Percentiles rank a stretch among this genome's conserved stretches.
Conservation (phyloP, 2,329 filamentous ascomycete species). For the Trichophyton benhamiae region DNA sequence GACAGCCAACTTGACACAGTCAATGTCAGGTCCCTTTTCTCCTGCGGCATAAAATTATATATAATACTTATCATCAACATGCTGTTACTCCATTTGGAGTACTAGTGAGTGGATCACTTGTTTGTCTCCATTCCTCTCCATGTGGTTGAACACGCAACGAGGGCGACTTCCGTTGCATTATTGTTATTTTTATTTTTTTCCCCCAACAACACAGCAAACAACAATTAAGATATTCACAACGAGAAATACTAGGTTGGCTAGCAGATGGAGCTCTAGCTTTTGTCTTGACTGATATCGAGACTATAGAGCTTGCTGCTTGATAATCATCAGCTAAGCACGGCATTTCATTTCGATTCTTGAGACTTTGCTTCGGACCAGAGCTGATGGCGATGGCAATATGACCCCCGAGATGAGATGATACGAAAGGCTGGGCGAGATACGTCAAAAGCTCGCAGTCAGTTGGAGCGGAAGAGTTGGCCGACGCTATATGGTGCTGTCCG, state of each 20-base stretch:
- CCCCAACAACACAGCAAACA: too few species aligned
- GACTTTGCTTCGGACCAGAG: background rate
- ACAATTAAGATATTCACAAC: background rate
- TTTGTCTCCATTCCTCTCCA: background rate
- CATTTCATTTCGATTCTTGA: background rate
- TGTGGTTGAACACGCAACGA: background rate
- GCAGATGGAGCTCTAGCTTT: background rate
- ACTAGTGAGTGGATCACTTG: background rate
- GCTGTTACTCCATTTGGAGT: background rate
- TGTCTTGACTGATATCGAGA: background rate
- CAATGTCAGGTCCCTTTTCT: too few species aligned
- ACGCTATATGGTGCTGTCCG: background rate
- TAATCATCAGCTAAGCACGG: slow-evolving; percentile 3
- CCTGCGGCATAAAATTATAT: too few species aligned
- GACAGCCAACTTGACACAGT: background rate
- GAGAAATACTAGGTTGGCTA: background rate
- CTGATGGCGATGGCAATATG: background rate
- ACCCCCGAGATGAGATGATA: background rate
- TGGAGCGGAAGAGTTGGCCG: slow-evolving; percentile 3
- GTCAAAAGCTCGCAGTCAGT: background rate
- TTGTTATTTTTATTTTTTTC: too few species aligned
- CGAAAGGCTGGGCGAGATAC: background rate
- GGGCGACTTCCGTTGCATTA: too few species aligned
- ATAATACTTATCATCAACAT: background rate
- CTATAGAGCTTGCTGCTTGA: background rate